These are phyloP conservation scores for Marasmius tenuissimus DNA, from an alignment of 1,284 basidiomycete genomes.

Conservation along the genomic window DNA sequence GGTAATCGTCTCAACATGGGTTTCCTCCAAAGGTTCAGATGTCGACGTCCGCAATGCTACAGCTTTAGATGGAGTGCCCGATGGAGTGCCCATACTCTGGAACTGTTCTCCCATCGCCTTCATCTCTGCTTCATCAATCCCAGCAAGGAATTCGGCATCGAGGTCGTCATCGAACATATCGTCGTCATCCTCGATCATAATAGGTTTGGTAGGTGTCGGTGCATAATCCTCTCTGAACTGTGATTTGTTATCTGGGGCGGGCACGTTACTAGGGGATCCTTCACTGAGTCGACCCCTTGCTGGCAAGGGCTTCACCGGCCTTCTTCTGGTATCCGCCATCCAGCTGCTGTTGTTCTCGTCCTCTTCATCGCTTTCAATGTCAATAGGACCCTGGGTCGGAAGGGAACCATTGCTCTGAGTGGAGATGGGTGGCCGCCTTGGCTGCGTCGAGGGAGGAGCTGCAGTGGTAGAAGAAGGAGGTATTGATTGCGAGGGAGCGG, in stretches of 20 bases:
- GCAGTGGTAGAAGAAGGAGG: slow-evolving; percentile 1
- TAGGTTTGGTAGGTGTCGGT: neutral
- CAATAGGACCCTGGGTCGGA: slow-evolving; percentile 2
- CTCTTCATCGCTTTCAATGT: slow-evolving; percentile 20
- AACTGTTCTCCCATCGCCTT: slow-evolving; percentile 18
- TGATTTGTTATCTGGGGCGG: slow-evolving; percentile 20
- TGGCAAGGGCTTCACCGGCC: slow-evolving; percentile 13
- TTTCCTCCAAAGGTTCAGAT: neutral
- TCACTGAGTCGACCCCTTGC: slow-evolving; percentile 6
- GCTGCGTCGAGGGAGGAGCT: neutral
- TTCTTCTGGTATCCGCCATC: neutral
- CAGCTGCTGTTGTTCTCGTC: slow-evolving; percentile 16
- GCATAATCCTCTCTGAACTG: neutral
- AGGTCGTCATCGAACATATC: slow-evolving; percentile 33
- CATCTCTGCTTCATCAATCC: slow-evolving; percentile 37
- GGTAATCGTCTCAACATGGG: slow-evolving; percentile 30
- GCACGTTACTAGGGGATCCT: slow-evolving; percentile 13
- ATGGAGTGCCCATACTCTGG: slow-evolving; percentile 3
- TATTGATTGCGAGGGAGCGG: slow-evolving; percentile 13
- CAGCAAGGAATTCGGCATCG: slow-evolving; percentile 27
- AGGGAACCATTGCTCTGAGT: slow-evolving; percentile 8
- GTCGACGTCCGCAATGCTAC: neutral
- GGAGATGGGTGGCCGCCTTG: neutral
- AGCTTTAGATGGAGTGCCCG: neutral
- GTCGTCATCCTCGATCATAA: slow-evolving; percentile 24